A percentile compares a stretch with the other conserved stretches of the same genome.
These are phyloP conservation scores for Salix brachista DNA, from an alignment of 345 rosid genomes.

Conservation along the genomic window DNA sequence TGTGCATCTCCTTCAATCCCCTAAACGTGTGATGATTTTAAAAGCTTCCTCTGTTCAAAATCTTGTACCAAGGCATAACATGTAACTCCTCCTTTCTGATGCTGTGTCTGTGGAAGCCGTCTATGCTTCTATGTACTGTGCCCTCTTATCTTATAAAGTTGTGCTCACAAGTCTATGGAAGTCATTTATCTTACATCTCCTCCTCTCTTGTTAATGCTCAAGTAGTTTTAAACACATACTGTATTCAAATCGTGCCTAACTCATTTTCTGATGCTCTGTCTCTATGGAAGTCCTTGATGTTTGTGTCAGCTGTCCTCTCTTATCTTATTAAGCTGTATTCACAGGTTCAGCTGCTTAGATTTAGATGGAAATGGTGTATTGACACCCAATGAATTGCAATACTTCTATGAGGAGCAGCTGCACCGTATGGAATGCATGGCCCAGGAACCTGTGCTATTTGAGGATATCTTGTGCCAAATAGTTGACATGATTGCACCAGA, in stretches of 20 bases:
- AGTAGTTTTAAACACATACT: not conserved
- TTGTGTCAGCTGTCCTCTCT: not conserved
- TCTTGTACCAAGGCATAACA: not conserved
- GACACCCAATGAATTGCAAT: slow-evolving; percentile 25
- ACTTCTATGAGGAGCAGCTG: slow-evolving; percentile 34
- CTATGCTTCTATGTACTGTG: not conserved
- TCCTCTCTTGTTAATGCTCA: not conserved
- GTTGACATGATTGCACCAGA: slow-evolving; percentile 32
- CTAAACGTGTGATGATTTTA: not conserved
- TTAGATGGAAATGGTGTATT: slow-evolving; percentile 30
- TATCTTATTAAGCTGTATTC: slow-evolving; percentile 1
- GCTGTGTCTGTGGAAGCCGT: not conserved
- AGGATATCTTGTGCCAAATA: slow-evolving; percentile 32
- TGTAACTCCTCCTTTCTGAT: not conserved
- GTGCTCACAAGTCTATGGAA: not conserved
- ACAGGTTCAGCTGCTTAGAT: slow-evolving; percentile 34
- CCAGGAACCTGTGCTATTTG: slow-evolving; percentile 32
- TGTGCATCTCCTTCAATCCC: not conserved
- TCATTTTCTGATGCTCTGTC: not conserved
- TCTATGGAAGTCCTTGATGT: not conserved
- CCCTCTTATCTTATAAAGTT: not conserved
- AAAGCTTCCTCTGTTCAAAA: not conserved
- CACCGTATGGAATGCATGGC: slow-evolving; percentile 35
- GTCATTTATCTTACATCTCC: not conserved
- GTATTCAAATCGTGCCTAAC: not conserved